Evolutionary conservation across 1,139 yeast genomes (phyloP).

Genomic region (Zygoascus meyerae): DNA sequence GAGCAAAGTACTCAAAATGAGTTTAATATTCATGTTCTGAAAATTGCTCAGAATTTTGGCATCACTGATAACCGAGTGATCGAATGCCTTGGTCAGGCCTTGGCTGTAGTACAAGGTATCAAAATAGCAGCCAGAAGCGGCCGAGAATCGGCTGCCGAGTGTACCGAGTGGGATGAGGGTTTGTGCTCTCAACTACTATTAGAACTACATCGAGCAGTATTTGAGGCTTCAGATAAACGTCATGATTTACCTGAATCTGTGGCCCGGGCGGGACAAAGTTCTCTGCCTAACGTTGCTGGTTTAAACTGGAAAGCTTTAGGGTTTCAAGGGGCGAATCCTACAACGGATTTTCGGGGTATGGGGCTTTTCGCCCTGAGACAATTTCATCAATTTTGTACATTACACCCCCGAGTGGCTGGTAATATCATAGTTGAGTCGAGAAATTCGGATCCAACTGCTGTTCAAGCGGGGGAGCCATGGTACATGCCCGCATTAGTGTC

Average conservation of each 20-base stretch:
- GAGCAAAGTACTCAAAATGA: neutral
- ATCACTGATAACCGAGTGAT: neutral
- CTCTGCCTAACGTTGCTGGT: neutral
- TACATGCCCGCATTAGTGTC: constrained; percentile 36
- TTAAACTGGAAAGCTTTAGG: constrained; percentile 35
- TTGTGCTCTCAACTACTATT: neutral
- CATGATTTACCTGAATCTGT: neutral
- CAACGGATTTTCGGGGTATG: constrained; percentile 35
- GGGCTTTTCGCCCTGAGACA: constrained; percentile 32
- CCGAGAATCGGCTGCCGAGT: too few relatives aligned
- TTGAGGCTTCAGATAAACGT: neutral
- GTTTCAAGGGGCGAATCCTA: constrained; percentile 37
- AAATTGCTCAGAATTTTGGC: neutral
- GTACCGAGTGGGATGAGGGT: neutral
- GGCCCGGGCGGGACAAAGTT: neutral
- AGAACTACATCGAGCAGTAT: neutral
- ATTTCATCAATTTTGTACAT: constrained; percentile 24
- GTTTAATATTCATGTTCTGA: neutral
- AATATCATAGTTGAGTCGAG: constrained; percentile 25
- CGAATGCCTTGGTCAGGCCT: neutral
- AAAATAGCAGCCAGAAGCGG: neutral
- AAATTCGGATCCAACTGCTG: constrained; percentile 17
- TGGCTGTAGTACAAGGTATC: neutral
- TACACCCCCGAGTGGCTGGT: constrained; percentile 17
- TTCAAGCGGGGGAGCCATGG: constrained; percentile 27